Evolutionary conservation across 1,284 basidiomycete species (phyloP).

Genomic region (Irpex lacteus): DNA sequence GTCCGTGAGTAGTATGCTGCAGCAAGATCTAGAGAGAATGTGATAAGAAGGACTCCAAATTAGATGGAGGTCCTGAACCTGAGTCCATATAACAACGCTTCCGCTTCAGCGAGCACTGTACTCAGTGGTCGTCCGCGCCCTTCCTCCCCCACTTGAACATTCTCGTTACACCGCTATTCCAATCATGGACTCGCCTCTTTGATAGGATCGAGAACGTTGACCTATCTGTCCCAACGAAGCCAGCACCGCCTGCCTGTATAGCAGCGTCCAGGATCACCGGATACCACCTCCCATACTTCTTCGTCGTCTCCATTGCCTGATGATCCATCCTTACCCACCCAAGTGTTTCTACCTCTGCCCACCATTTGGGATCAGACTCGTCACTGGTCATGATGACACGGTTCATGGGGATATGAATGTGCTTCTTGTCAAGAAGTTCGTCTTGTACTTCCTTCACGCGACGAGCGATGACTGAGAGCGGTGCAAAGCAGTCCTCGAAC

Average conservation of each 20-base stretch:
- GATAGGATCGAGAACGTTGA: constrained; percentile 74
- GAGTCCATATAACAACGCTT: background rate
- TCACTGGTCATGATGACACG: constrained; percentile 74
- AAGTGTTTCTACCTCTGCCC: constrained; percentile 51
- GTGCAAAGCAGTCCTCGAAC: constrained; percentile 59
- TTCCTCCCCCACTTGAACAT: constrained; percentile 54
- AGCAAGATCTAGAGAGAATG: background rate
- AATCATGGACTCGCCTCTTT: constrained; percentile 58
- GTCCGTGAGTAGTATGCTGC: background rate
- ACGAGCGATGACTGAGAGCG: constrained; percentile 52
- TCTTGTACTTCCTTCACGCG: constrained; percentile 62
- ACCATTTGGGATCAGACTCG: constrained; percentile 63
- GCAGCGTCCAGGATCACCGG: constrained; percentile 68
- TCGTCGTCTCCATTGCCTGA: constrained; percentile 41
- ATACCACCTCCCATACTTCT: constrained; percentile 61
- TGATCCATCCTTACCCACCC: constrained; percentile 68
- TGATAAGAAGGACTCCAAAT: background rate
- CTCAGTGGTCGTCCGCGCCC: constrained; percentile 32
- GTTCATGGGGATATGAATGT: constrained; percentile 42
- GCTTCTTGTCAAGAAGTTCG: constrained; percentile 48
- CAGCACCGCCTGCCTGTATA: constrained; percentile 60
- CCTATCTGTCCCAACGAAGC: constrained; percentile 67
- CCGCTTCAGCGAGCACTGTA: background rate
- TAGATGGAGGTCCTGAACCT: background rate
- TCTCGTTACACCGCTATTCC: constrained; percentile 52